A percentile compares a stretch with the other conserved stretches of the same genome.
phyloP scores from a whole-genome alignment of 2,329 filamentous ascomycete genomes.

The Rutstroemia sp. region DNA sequence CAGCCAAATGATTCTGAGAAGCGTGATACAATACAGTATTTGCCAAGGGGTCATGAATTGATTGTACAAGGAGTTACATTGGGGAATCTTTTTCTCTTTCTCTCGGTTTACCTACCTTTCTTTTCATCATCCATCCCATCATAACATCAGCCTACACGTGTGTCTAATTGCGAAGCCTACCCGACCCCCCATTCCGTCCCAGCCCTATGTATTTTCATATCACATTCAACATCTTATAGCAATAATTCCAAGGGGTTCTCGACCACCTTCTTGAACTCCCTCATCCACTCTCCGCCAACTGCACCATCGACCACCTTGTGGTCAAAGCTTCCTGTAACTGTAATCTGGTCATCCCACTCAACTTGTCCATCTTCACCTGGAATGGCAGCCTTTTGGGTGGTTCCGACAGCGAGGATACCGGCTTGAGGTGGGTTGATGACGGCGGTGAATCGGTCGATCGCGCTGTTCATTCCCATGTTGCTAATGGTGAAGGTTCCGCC shows the following conservation, averaged over 20 bases:
- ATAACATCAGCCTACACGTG: slow-evolving; percentile 8
- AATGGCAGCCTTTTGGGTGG: slow-evolving; percentile 89
- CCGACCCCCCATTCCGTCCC: not conserved
- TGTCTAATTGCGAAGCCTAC: not conserved
- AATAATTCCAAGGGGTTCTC: slow-evolving; percentile 96
- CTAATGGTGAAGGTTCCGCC: slow-evolving; percentile 98
- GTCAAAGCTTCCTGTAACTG: slow-evolving; percentile 92
- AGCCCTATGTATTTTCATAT: slow-evolving; percentile 1
- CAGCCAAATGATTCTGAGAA: too few species aligned
- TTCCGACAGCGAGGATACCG: slow-evolving; percentile 89
- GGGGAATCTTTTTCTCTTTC: slow-evolving; percentile 16
- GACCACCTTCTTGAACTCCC: slow-evolving; percentile 92
- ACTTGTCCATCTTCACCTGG: slow-evolving; percentile 80
- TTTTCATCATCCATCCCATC: slow-evolving; percentile 3
- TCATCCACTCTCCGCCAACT: slow-evolving; percentile 93
- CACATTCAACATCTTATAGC: slow-evolving; percentile 45
- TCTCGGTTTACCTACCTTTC: not conserved
- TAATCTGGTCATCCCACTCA: slow-evolving; percentile 96
- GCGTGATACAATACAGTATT: too few species aligned
- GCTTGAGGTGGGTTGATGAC: slow-evolving; percentile 99
- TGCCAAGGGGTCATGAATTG: not conserved
- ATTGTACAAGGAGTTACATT: slow-evolving; percentile 18
- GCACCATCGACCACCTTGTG: slow-evolving; percentile 98
- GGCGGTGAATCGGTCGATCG: slow-evolving; percentile 93
- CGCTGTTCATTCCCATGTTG: slow-evolving; percentile 99